Percentiles rank a stretch among this genome's conserved stretches.
Evolutionary conservation across 2,329 filamentous ascomycete genomes (phyloP).

Genomic region (Escovopsis sp.): DNA sequence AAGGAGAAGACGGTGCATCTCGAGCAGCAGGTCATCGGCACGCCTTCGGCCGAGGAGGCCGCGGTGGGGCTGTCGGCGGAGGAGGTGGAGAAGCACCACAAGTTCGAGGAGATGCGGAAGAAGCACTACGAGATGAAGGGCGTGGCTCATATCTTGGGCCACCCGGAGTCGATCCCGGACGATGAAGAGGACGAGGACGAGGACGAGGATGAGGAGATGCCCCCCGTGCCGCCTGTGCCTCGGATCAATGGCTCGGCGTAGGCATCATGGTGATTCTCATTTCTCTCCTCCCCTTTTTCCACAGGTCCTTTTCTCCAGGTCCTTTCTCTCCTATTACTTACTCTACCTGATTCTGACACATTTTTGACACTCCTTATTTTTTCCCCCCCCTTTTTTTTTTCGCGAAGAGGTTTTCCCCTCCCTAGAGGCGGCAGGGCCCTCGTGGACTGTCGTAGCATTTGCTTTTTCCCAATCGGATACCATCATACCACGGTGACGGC

Average conservation of each 20-base stretch:
- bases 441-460: no score
- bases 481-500: background rate
- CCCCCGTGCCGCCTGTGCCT: conserved; percentile 31
- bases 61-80: conserved; percentile 45
- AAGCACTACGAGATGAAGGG: conserved; percentile 98
- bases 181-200: conserved; percentile 46
- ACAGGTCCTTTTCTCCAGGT: no score
- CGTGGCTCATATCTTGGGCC: conserved; percentile 74
- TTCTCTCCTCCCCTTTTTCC: no score
- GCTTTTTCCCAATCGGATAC: background rate
- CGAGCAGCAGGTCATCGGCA: conserved; percentile 43
- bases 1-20: conserved; percentile 78
- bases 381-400: no score
- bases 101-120: conserved; percentile 85
- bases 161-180: conserved; percentile 51
- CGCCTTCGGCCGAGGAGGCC: conserved; percentile 43
- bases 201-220: conserved; percentile 16
- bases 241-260: conserved; percentile 18
- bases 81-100: conserved; percentile 77
- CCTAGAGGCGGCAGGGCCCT: no score
- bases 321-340: no score
- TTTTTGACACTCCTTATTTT: no score
- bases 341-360: no score
- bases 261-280: no score
- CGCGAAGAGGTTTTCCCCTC: no score